A percentile compares a stretch with the other conserved stretches of the same genome.
phyloP scores from a whole-genome alignment of 352 stramenopile species.

The Pythium folliculosum region DNA sequence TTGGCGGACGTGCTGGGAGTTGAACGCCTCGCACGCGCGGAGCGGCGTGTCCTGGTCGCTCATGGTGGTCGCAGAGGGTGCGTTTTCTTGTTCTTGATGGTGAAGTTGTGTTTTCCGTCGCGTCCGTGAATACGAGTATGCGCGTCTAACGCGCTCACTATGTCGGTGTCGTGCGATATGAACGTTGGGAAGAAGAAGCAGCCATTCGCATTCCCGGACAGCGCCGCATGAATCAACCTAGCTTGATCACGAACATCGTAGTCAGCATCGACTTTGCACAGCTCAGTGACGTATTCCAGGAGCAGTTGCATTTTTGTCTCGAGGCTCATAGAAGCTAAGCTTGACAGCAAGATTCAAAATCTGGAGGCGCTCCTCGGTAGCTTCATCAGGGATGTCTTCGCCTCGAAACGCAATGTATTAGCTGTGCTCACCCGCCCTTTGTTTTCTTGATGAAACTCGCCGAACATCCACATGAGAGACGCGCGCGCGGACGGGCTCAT shows the following conservation, averaged over 20 bases:
- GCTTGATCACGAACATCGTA: constrained; percentile 93
- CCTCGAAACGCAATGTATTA: constrained; percentile 86
- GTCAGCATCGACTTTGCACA: constrained; percentile 92
- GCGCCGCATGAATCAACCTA: constrained; percentile 75
- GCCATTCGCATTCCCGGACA: constrained; percentile 52
- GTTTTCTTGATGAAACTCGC: constrained; percentile 83
- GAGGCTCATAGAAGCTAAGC: constrained; percentile 72
- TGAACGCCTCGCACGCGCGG: no score
- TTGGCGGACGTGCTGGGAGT: no score
- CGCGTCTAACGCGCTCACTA: no score
- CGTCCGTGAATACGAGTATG: no score
- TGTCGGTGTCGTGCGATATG: no score
- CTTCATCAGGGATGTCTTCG: constrained; percentile 85
- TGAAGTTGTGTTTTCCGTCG: no score
- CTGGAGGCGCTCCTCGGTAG: constrained; percentile 87
- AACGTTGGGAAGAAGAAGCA: no score
- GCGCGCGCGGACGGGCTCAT: constrained; percentile 75
- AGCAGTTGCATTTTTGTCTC: constrained; percentile 77
- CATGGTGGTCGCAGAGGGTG: no score
- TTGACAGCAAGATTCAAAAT: constrained; percentile 93
- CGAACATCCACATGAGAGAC: constrained; percentile 93
- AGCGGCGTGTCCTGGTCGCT: no score
- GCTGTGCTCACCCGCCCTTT: constrained; percentile 65
- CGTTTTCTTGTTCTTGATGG: no score
- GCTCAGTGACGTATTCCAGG: constrained; percentile 90